These are phyloP conservation scores for Salix exigua DNA, from an alignment of 345 rosid genomes.

Conservation along the genomic window DNA sequence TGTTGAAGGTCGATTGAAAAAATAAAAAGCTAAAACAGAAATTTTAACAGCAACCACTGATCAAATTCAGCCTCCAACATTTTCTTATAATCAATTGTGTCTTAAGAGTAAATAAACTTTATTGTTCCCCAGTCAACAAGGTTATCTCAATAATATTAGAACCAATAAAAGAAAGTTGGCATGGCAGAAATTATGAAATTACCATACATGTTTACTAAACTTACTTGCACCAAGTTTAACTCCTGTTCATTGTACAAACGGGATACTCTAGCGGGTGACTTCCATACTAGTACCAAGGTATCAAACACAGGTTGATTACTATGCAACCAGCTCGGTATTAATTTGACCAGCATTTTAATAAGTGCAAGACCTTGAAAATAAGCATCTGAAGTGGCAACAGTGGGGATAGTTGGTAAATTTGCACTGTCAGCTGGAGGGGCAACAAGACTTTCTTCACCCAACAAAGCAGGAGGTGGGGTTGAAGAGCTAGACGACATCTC, in stretches of 20 bases:
- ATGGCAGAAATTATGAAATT: background rate
- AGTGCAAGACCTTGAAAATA: conserved; percentile 95
- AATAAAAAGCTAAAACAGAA: background rate
- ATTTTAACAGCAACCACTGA: background rate
- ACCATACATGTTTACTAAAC: conserved; percentile 7
- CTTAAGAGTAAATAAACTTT: background rate
- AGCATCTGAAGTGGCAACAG: conserved; percentile 58
- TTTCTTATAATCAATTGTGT: background rate
- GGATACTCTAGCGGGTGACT: conserved; percentile 82
- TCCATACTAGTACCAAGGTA: conserved; percentile 83
- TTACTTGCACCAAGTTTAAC: conserved; percentile 86
- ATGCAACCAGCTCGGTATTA: conserved; percentile 91
- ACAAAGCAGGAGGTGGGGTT: conserved; percentile 52
- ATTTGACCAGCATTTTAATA: conserved; percentile 78
- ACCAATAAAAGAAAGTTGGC: background rate
- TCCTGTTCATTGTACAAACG: conserved; percentile 94
- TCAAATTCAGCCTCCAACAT: background rate
- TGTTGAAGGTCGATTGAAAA: background rate
- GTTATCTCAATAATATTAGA: background rate
- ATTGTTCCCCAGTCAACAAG: background rate
- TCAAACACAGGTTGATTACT: conserved; percentile 79
- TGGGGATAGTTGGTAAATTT: conserved; percentile 38
- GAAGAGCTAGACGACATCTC: conserved; percentile 46
- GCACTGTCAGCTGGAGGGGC: conserved; percentile 56
- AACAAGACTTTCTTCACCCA: conserved; percentile 59